A percentile compares a stretch with the other conserved stretches of the same genome.
Evolutionary conservation across 768 basidiomycete genomes (phyloP).

Genomic region (Hydnomerulius pinastri): DNA sequence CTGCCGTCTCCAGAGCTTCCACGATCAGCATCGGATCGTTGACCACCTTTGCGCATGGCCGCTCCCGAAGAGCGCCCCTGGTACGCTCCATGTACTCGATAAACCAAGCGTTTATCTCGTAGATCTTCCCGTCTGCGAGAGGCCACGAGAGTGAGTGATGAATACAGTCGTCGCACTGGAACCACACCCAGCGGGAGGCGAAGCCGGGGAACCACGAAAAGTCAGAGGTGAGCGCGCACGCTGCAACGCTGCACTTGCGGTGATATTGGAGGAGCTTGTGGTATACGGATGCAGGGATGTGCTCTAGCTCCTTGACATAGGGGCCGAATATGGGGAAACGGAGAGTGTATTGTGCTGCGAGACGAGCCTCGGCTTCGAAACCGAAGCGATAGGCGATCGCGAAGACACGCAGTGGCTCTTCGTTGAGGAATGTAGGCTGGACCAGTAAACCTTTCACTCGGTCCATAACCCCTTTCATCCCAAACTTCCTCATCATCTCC

Average conservation of each 20-base stretch:
- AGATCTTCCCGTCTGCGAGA: slow-evolving; percentile 36
- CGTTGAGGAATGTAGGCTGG: slow-evolving; percentile 25
- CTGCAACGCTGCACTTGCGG: slow-evolving; percentile 33
- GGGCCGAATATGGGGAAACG: slow-evolving; percentile 36
- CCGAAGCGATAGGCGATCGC: slow-evolving; percentile 41
- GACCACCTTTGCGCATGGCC: slow-evolving; percentile 32
- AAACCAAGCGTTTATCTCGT: slow-evolving; percentile 36
- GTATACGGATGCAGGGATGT: slow-evolving; percentile 38
- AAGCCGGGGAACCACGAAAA: slow-evolving; percentile 39
- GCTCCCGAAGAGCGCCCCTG: slow-evolving; percentile 30
- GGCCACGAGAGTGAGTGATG: slow-evolving; percentile 36
- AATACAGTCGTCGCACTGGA: slow-evolving; percentile 40
- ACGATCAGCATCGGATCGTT: slow-evolving; percentile 31
- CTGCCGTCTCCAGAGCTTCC: slow-evolving; percentile 31
- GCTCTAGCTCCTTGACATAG: slow-evolving; percentile 37
- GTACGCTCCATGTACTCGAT: slow-evolving; percentile 37
- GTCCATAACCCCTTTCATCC: slow-evolving; percentile 34
- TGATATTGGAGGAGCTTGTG: slow-evolving; percentile 40
- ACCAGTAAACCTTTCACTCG: slow-evolving; percentile 31
- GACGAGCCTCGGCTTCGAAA: slow-evolving; percentile 33
- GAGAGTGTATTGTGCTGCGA: slow-evolving; percentile 39
- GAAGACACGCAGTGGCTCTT: slow-evolving; percentile 38
- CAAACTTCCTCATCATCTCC: slow-evolving; percentile 41
- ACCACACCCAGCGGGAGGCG: slow-evolving; percentile 39
- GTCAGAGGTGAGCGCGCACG: slow-evolving; percentile 33